Evolutionary conservation across 768 basidiomycete genomes (phyloP).

Genomic region (Tylopilus felleus): DNA sequence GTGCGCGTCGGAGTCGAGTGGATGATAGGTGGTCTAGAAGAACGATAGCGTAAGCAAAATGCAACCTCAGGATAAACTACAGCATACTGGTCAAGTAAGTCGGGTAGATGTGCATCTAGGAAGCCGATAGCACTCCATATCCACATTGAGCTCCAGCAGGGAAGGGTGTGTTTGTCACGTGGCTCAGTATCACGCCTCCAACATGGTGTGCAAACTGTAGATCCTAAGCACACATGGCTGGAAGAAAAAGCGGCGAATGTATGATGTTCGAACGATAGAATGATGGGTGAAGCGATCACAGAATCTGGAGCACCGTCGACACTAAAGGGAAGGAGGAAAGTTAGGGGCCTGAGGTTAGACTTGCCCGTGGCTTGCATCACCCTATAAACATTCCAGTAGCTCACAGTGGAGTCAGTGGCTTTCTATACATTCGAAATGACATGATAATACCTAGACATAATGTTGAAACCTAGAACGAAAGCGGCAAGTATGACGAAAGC

Average conservation of each 20-base stretch:
- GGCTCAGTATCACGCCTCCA: constrained; percentile 88
- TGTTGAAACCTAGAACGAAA: constrained; percentile 74
- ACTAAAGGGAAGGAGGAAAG: constrained; percentile 79
- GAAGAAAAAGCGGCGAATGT: constrained; percentile 73
- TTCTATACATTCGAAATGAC: not conserved
- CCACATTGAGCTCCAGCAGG: constrained; percentile 86
- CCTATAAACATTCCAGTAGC: constrained; percentile 80
- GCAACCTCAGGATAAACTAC: constrained; percentile 3
- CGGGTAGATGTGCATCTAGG: constrained; percentile 76
- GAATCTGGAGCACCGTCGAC: constrained; percentile 63
- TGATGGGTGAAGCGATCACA: constrained; percentile 76
- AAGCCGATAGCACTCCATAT: constrained; percentile 74
- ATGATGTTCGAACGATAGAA: constrained; percentile 64
- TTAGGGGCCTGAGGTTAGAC: constrained; percentile 52
- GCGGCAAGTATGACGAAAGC: constrained; percentile 81
- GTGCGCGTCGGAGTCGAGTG: constrained; percentile 64
- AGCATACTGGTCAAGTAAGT: constrained; percentile 62
- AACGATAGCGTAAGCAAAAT: too few species aligned
- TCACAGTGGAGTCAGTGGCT: constrained; percentile 26
- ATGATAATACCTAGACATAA: constrained; percentile 54
- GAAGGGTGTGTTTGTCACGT: constrained; percentile 85
- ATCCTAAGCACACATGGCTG: constrained; percentile 93
- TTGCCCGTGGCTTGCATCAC: constrained; percentile 44
- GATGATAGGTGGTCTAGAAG: constrained; percentile 62
- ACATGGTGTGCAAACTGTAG: constrained; percentile 87